Conservation (phyloP, 2,329 filamentous ascomycete genomes). For the Coniochaeta prunicola region DNA sequence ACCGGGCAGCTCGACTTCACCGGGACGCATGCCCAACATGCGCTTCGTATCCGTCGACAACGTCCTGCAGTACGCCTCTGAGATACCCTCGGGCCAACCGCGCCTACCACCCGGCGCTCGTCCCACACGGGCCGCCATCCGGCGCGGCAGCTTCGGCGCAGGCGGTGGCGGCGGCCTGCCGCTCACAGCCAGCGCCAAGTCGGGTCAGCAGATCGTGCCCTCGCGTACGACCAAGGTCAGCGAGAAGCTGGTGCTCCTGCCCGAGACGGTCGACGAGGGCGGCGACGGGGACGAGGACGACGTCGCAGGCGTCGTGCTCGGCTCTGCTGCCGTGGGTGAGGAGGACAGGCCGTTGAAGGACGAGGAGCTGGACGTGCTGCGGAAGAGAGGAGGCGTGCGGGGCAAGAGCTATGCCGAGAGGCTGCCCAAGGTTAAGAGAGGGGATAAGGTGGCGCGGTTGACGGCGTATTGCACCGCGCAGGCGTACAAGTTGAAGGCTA, state of each 20-base stretch:
- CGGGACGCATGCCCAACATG: constrained; percentile 35
- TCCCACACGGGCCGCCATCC: constrained; percentile 39
- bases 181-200: constrained; percentile 21
- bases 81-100: constrained; percentile 91
- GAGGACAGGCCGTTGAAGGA: constrained; percentile 61
- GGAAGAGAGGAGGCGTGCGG: constrained; percentile 51
- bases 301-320: constrained; percentile 34
- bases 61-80: constrained; percentile 86
- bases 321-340: constrained; percentile 31
- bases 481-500: constrained; percentile 80
- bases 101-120: constrained; percentile 56
- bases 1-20: constrained; percentile 15
- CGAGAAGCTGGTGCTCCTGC: constrained; percentile 92
- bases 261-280: constrained; percentile 63
- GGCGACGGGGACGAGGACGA: constrained; percentile 54
- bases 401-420: constrained; percentile 93
- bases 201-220: constrained; percentile 57
- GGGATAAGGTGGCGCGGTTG: constrained; percentile 80
- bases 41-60: constrained; percentile 88
- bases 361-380: constrained; percentile 58
- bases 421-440: constrained; percentile 77
- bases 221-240: constrained; percentile 88
- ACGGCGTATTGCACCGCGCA: constrained; percentile 97
- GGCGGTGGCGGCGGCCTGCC: constrained; percentile 18
- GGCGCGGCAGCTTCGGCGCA: constrained; percentile 19